These are phyloP conservation scores for Nannochloris sp. DNA, from an alignment of 139 green algal species.

Conservation along the genomic window DNA sequence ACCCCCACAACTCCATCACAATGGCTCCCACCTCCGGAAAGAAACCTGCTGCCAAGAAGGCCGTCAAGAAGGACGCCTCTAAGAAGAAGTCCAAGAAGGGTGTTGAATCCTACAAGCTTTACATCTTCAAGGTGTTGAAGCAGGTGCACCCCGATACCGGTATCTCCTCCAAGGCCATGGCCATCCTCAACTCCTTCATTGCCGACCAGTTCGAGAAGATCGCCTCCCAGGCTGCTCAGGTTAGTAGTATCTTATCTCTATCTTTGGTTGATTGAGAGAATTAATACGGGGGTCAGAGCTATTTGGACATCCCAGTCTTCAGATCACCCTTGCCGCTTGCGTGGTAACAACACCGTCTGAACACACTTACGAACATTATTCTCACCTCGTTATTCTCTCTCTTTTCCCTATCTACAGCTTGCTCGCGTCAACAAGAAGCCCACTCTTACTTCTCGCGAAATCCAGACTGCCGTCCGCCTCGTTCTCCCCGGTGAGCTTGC, in stretches of 20 bases:
- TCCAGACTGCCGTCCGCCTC: conserved; percentile 81
- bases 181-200: conserved; percentile 79
- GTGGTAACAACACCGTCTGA: not conserved
- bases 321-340: too few species aligned
- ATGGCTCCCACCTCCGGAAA: conserved; percentile 11
- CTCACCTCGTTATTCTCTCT: too few species aligned
- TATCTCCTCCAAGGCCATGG: conserved; percentile 75
- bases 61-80: not conserved
- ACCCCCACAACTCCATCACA: not conserved
- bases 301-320: too few species aligned
- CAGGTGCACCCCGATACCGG: conserved; percentile 81
- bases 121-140: conserved; percentile 63
- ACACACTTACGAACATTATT: not conserved
- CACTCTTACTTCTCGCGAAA: conserved; percentile 80
- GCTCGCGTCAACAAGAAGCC: conserved; percentile 81
- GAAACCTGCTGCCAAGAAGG: not conserved
- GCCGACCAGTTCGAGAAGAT: too few species aligned
- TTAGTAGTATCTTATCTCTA: too few species aligned
- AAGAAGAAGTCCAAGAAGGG: conserved; percentile 14
- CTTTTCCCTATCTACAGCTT: too few species aligned
- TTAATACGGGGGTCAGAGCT: too few species aligned
- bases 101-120: conserved; percentile 31
- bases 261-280: too few species aligned
- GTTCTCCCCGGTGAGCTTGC: conserved; percentile 60
- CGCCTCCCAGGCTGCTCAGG: too few species aligned